Base-by-base conservation (phyloP, 2,329 filamentous ascomycete species). In the Mycosphaerelloides madeirae region DNA sequence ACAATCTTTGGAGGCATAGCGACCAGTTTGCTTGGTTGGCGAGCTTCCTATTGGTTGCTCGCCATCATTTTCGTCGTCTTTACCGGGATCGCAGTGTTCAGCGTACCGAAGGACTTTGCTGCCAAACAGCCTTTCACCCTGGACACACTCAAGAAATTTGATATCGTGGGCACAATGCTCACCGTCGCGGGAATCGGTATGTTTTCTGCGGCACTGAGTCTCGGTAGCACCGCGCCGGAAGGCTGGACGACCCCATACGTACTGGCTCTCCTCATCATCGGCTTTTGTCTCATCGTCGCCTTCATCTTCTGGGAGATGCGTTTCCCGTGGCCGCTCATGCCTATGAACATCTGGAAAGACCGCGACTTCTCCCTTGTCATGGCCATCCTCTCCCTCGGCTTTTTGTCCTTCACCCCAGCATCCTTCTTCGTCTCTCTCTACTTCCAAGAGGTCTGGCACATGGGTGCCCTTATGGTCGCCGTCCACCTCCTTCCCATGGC, bases 401-500 rank as follows among this genome's bases (percentile, higher is more conserved):
- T 79, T 56, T 78, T 83, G 65, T 75, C 75, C 4, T 86, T 86
- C 46, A 55, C 56, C 3, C 60, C 60, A 1, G 53, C 53, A 6
- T 35, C 44, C 19, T 63, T 64, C 46, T 59, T 80, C 76, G 65
- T 83, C 2, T 72, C 81, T 0, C 73, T 84, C 6, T 84, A 79
- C 61, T 77, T 86, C 67, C 81, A 86, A 61, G 66, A 78, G 29
- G 63, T 82, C 14, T 65, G 64, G 43, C 57, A 63, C 13, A 68
- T 77, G 44, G 72, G 73, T 1, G 72, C 83, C 0, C 67, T 86
- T 2, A 69, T 69, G 46, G 78, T 82, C 2, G 81, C 81, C 0
- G 73, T 83, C 3, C 77, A 79, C 46, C 66, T 87, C 36, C 71
- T 87, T 1, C 83, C 83, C 0, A 81, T 83, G 71, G 79, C 78